Conservation (phyloP, 2,329 filamentous ascomycete species). For the Fusarium abutilonis region DNA sequence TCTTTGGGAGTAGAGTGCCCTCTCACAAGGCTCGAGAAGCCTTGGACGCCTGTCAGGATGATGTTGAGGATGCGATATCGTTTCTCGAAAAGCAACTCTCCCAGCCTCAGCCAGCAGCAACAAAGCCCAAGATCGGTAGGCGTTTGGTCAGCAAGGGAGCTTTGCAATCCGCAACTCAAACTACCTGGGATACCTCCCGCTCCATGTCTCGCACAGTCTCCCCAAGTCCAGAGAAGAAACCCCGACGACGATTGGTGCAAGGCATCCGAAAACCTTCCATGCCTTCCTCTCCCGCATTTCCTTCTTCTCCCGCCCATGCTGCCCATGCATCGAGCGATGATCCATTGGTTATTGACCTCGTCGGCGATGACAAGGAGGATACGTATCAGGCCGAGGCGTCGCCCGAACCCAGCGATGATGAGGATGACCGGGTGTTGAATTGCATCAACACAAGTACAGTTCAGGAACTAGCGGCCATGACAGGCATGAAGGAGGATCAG, state of each 20-base stretch:
- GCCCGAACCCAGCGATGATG: constrained; percentile 45
- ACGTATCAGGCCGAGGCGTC: constrained; percentile 52
- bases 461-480: constrained; percentile 83
- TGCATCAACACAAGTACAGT: constrained; percentile 85
- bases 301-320: constrained; percentile 36
- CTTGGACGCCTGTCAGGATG: constrained; percentile 47
- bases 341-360: constrained; percentile 49
- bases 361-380: constrained; percentile 57
- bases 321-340: constrained; percentile 49
- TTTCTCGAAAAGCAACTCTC: constrained; percentile 43
- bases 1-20: constrained; percentile 48
- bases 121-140: constrained; percentile 42
- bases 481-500: constrained; percentile 74
- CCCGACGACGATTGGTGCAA: constrained; percentile 51
- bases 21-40: constrained; percentile 49
- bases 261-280: constrained; percentile 46
- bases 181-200: constrained; percentile 22
- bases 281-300: constrained; percentile 39
- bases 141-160: constrained; percentile 48
- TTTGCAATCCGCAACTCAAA: constrained; percentile 36
- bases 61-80: constrained; percentile 51
- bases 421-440: constrained; percentile 66
- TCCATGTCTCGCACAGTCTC: constrained; percentile 35
- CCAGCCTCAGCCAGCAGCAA: constrained; percentile 12
- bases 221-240: constrained; percentile 47